These are phyloP conservation scores for Misopates orontium DNA, from an alignment of 257 asterid species.

Conservation along the genomic window DNA sequence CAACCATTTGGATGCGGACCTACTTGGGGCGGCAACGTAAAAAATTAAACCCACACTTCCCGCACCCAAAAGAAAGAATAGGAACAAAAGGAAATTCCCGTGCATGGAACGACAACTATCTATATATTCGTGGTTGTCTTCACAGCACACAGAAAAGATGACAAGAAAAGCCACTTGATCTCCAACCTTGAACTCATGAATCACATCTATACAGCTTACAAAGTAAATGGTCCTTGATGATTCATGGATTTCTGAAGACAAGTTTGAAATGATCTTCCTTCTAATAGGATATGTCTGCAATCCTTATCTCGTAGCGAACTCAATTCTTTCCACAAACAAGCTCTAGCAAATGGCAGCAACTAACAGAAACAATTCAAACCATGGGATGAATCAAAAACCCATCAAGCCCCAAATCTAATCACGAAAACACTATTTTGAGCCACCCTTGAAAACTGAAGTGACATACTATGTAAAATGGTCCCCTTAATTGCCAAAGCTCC, in stretches of 20 bases:
- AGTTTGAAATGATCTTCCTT: conserved; percentile 13
- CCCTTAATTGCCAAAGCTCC: conserved; percentile 20
- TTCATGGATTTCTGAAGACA: conserved; percentile 1
- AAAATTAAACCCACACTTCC: conserved; percentile 26
- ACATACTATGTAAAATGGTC: background rate
- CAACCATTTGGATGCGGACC: background rate
- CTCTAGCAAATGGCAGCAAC: conserved; percentile 15
- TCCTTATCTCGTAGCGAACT: conserved; percentile 7
- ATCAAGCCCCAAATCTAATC: conserved; percentile 10
- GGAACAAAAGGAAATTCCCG: conserved; percentile 5
- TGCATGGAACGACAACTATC: conserved; percentile 4
- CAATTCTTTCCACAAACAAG: conserved; percentile 7
- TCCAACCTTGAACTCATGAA: conserved; percentile 1
- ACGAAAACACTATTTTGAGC: conserved; percentile 7
- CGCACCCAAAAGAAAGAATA: conserved; percentile 10
- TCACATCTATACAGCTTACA: conserved; percentile 15
- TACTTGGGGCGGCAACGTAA: conserved; percentile 24
- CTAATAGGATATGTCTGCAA: conserved; percentile 3
- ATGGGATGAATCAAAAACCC: conserved; percentile 1
- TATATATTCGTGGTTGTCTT: conserved; percentile 13
- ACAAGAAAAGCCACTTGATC: conserved; percentile 14
- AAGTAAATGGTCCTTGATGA: background rate
- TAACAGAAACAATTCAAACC: background rate
- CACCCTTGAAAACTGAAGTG: conserved; percentile 14
- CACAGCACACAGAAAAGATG: conserved; percentile 16